These are phyloP conservation scores for Tolypocladium cylindrosporum DNA, from an alignment of 2,329 filamentous ascomycete species.

Conservation along the genomic window DNA sequence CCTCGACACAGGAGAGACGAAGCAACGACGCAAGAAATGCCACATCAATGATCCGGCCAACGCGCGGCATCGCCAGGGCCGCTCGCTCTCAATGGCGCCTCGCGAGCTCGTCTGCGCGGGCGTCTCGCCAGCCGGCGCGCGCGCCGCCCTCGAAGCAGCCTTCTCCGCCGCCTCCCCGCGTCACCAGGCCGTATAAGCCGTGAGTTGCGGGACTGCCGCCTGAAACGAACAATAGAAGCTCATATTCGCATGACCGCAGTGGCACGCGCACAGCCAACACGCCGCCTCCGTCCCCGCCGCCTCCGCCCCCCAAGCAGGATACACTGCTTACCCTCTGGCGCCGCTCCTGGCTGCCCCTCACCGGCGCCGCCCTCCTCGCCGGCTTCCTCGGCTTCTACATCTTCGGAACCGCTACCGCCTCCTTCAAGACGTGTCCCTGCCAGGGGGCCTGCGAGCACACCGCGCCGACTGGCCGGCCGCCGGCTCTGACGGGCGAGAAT, in stretches of 20 bases:
- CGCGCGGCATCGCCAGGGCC: conserved; percentile 14
- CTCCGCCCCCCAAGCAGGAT: conserved; percentile 14
- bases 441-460: conserved; percentile 20
- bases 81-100: conserved; percentile 15
- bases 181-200: conserved; percentile 19
- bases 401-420: conserved; percentile 26
- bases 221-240: not conserved
- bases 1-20: not conserved
- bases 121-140: conserved; percentile 9
- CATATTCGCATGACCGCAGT: not conserved
- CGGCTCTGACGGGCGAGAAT: conserved; percentile 32
- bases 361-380: conserved; percentile 35
- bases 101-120: conserved; percentile 17
- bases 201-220: conserved; percentile 7
- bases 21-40: conserved; percentile 4
- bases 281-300: conserved; percentile 9
- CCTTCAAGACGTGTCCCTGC: conserved; percentile 16
- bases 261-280: conserved; percentile 1
- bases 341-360: conserved; percentile 32
- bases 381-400: conserved; percentile 38
- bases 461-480: conserved; percentile 37
- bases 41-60: conserved; percentile 18
- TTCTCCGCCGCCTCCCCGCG: conserved; percentile 10
- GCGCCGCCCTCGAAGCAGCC: not conserved
- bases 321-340: conserved; percentile 25